Evolutionary conservation across 2,329 filamentous ascomycete species (phyloP), one percentile per base, ranked within the genome.

Genomic region (Cyphellophora europaea): DNA sequence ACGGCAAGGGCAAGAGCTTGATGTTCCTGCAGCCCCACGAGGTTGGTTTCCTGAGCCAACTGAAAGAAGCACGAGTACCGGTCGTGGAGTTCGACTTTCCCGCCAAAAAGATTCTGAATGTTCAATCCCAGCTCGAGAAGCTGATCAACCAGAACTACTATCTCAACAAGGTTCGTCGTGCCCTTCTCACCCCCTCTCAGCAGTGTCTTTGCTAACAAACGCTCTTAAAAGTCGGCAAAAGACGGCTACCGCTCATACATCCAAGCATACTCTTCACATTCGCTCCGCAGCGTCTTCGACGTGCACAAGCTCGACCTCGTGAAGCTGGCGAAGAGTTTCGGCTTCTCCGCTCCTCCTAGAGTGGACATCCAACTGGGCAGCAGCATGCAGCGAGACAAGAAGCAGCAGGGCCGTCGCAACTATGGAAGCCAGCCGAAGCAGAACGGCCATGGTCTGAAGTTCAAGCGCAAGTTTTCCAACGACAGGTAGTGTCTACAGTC

Each of bases 61-160:
- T 98, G 43, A 93, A 93, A 62, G 82, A 87, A 35, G 87, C 88
- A 11, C 77, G 86, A 42, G 88, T 98, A 2, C 91, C 91, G 2
- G 79, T 98, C 5, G 85, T 93, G 17, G 91, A 98, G 61, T 96
- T 94, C 53, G 89, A 96, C 54, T 91, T 98, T 55, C 89, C 89
- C 2, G 69, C 77, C 37, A 88, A 84, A 65, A 94, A 93, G 71
- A 85, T 98, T 46, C 69, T 89, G 52, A 91, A 93, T 53, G 79
- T 93, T 48, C 80, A 93, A 65, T 77, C 82, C 51, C 87, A 95
- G 61, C 74, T 96, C 6, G 89, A 96, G 70, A 91, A 89, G 63
- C 73, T 96, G 47, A 93, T 98, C 51, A 77, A 76, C 18, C 83
- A 91, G 58, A 96, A 98, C 63, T 96, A 96, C 67, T 95, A 95